These are phyloP conservation scores for Parastagonospora avenae DNA, from an alignment of 2,329 filamentous ascomycete genomes.

Conservation along the genomic window DNA sequence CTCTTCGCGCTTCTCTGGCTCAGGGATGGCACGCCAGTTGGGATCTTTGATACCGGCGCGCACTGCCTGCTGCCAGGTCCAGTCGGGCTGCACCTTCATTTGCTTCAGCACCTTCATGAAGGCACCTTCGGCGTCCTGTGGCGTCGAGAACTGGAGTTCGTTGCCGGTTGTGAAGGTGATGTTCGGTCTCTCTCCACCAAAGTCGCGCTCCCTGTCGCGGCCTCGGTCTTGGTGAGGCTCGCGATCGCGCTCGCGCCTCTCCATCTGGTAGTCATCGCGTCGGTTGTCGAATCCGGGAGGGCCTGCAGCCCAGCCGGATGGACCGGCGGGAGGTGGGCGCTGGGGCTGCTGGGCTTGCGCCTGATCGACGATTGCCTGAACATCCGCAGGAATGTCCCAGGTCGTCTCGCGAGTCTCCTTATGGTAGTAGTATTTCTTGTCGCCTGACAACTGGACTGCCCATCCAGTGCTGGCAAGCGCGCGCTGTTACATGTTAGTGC, in stretches of 20 bases:
- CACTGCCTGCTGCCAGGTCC: constrained; percentile 90
- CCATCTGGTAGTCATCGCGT: constrained; percentile 21
- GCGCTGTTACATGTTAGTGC: constrained; percentile 60
- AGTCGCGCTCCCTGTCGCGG: constrained; percentile 54
- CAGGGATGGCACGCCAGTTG: constrained; percentile 90
- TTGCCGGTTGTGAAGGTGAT: constrained; percentile 52
- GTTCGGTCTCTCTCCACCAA: constrained; percentile 42
- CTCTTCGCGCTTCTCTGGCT: constrained; percentile 85
- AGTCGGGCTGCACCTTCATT: constrained; percentile 85
- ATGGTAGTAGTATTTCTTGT: constrained; percentile 93
- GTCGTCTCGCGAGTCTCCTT: constrained; percentile 88
- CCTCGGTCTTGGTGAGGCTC: constrained; percentile 46
- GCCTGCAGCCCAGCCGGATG: constrained; percentile 64
- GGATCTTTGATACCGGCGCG: constrained; percentile 85
- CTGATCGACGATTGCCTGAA: constrained; percentile 74
- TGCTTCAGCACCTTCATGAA: constrained; percentile 90
- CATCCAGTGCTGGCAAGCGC: constrained; percentile 83
- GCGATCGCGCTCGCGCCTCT: constrained; percentile 12
- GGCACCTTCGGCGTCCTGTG: constrained; percentile 89
- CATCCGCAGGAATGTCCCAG: constrained; percentile 86
- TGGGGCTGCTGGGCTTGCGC: constrained; percentile 56
- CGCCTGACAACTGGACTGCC: constrained; percentile 83
- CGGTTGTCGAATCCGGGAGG: constrained; percentile 49
- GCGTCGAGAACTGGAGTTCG: constrained; percentile 58
- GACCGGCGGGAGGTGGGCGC: constrained; percentile 46